A percentile compares a stretch with the other conserved stretches of the same genome.
phyloP scores from a whole-genome alignment of 768 basidiomycete genomes.

The Lyophyllum atratum region DNA sequence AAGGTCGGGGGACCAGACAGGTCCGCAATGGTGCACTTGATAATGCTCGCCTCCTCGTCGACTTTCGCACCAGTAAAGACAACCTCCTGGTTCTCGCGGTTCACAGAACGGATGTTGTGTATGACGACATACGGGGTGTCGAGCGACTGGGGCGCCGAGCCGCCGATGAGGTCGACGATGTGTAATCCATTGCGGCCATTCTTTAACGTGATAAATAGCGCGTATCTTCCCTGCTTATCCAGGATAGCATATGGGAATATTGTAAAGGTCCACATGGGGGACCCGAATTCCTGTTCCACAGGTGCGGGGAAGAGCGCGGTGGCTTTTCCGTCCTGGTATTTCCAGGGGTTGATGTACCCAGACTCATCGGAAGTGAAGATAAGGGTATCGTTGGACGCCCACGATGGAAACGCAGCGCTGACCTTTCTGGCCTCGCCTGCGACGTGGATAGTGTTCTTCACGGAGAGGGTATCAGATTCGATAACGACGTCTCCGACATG shows the following conservation, averaged over 20 bases:
- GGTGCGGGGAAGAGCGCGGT: slow-evolving; percentile 42
- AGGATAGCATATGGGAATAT: slow-evolving; percentile 48
- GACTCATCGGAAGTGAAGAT: slow-evolving; percentile 67
- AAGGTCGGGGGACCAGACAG: slow-evolving; percentile 19
- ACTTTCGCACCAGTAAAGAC: slow-evolving; percentile 47
- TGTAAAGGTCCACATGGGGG: slow-evolving; percentile 58
- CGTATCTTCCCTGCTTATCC: slow-evolving; percentile 32
- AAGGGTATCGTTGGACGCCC: slow-evolving; percentile 56
- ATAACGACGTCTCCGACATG: slow-evolving; percentile 48
- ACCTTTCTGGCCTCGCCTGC: slow-evolving; percentile 53
- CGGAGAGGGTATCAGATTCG: slow-evolving; percentile 24
- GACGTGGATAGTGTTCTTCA: slow-evolving; percentile 43
- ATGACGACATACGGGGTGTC: slow-evolving; percentile 46
- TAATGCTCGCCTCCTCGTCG: slow-evolving; percentile 36
- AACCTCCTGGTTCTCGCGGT: slow-evolving; percentile 27
- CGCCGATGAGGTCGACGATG: slow-evolving; percentile 35
- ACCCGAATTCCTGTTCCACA: slow-evolving; percentile 55
- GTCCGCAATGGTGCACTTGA: slow-evolving; percentile 34
- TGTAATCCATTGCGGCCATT: slow-evolving; percentile 44
- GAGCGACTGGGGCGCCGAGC: slow-evolving; percentile 31
- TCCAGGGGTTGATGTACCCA: slow-evolving; percentile 72
- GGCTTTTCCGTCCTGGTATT: slow-evolving; percentile 35
- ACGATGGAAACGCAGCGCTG: slow-evolving; percentile 59
- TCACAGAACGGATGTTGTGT: slow-evolving; percentile 34
- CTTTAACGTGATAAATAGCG: slow-evolving; percentile 39